Evolutionary conservation across 441 rosid species (phyloP).

Genomic region (Adansonia grandidieri): DNA sequence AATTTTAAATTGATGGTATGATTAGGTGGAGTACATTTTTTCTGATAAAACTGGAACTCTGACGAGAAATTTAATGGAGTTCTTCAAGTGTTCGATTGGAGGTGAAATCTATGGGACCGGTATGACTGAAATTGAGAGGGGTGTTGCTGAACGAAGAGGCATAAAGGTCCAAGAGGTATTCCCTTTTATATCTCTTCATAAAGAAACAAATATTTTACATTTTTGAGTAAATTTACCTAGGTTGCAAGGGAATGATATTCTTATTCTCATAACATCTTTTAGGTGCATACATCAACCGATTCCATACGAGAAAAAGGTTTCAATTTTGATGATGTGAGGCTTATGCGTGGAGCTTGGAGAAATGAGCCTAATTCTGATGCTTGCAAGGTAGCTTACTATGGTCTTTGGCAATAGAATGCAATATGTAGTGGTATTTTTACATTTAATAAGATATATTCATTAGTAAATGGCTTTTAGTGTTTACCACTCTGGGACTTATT

Average conservation of each 20-base stretch:
- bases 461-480: background rate
- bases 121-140: conserved; percentile 89
- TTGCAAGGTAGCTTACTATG: conserved; percentile 59
- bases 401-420: conserved; percentile 13
- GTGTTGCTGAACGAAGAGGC: conserved; percentile 74
- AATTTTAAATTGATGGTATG: conserved; percentile 32
- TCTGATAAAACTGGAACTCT: conserved; percentile 99
- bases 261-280: conserved; percentile 10
- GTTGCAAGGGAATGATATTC: conserved; percentile 21
- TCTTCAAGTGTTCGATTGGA: conserved; percentile 97
- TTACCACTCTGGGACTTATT: background rate
- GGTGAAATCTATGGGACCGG: conserved; percentile 95
- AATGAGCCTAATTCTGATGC: conserved; percentile 72
- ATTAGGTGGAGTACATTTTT: conserved; percentile 95
- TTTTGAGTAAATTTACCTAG: background rate
- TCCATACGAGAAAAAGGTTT: conserved; percentile 81
- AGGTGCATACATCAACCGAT: conserved; percentile 58
- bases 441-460: background rate
- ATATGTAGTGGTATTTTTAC: background rate
- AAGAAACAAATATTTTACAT: conserved; percentile 7
- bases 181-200: conserved; percentile 19
- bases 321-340: conserved; percentile 90
- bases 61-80: conserved; percentile 98
- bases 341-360: conserved; percentile 86
- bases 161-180: conserved; percentile 66